phyloP scores from a whole-genome alignment of 2,329 filamentous ascomycete species.

The Exophiala sideris region DNA sequence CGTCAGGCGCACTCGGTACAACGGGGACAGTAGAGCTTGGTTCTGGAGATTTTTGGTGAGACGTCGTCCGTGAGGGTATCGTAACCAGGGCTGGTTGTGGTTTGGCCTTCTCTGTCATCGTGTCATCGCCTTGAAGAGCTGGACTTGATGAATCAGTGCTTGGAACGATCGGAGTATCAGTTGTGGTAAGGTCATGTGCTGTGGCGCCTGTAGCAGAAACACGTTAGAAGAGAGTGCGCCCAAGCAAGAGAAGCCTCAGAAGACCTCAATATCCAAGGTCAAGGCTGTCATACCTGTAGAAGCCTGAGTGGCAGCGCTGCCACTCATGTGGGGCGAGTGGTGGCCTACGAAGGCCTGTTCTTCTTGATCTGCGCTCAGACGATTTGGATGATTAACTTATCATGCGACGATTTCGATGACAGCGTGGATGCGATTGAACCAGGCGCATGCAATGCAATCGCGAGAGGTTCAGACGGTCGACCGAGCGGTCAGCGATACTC shows the following conservation, averaged over 20 bases:
- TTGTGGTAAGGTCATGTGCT: constrained; percentile 7
- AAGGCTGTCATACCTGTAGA: constrained; percentile 23
- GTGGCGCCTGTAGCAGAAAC: constrained; percentile 13
- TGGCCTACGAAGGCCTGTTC: constrained; percentile 23
- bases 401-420: constrained; percentile 10
- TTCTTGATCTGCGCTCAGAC: constrained; percentile 16
- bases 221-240: constrained; percentile 21
- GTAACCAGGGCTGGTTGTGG: constrained; percentile 21
- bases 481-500: constrained; percentile 1
- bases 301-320: constrained; percentile 28
- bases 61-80: constrained; percentile 27
- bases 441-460: constrained; percentile 8
- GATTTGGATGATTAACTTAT: constrained; percentile 7
- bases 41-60: constrained; percentile 18
- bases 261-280: constrained; percentile 9
- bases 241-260: constrained; percentile 9
- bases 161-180: constrained; percentile 11
- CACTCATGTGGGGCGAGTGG: constrained; percentile 31
- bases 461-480: constrained; percentile 9
- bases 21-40: constrained; percentile 8
- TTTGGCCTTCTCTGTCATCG: constrained; percentile 23
- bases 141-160: constrained; percentile 3
- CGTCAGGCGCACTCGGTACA: constrained; percentile 11
- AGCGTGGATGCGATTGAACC: constrained; percentile 1
- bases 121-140: constrained; percentile 13